phyloP scores from a whole-genome alignment of 75 land plant genomes.

The Selaginella moellendorffii region DNA sequence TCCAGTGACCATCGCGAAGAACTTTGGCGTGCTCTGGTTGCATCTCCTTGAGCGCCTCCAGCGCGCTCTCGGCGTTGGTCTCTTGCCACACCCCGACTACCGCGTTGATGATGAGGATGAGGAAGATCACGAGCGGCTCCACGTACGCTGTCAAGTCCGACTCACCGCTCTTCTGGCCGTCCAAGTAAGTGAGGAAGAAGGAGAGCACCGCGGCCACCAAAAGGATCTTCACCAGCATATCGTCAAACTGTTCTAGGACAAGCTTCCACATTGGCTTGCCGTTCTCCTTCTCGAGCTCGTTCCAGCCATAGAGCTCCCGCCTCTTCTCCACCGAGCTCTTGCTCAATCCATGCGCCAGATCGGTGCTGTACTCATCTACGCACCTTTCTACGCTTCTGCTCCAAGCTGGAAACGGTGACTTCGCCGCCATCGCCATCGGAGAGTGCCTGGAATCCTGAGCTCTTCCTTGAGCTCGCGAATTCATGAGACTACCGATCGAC shows the following conservation, averaged over 20 bases:
- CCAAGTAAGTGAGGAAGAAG: slow-evolving; percentile 41
- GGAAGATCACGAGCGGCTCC: slow-evolving; percentile 66
- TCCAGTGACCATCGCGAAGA: neutral
- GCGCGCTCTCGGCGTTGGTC: neutral
- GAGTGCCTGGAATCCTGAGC: too few species aligned
- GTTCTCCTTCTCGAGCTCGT: slow-evolving; percentile 56
- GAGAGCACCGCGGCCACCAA: slow-evolving; percentile 59
- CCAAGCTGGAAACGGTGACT: slow-evolving; percentile 47
- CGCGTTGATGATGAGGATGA: slow-evolving; percentile 30
- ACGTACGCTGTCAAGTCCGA: slow-evolving; percentile 54
- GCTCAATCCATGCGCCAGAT: slow-evolving; percentile 36
- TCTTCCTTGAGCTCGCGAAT: too few species aligned
- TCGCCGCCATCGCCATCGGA: slow-evolving; percentile 27
- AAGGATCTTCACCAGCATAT: slow-evolving; percentile 64
- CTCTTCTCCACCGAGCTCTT: slow-evolving; percentile 33
- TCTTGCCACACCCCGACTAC: slow-evolving; percentile 59
- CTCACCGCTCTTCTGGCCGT: slow-evolving; percentile 34
- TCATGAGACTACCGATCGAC: too few species aligned
- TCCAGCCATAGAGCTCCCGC: slow-evolving; percentile 46
- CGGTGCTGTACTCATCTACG: slow-evolving; percentile 39
- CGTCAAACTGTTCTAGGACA: slow-evolving; percentile 72
- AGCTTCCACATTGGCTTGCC: slow-evolving; percentile 65
- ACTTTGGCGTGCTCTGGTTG: slow-evolving; percentile 6
- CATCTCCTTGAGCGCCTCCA: slow-evolving; percentile 6
- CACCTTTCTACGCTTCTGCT: slow-evolving; percentile 49